phyloP scores from a whole-genome alignment of 495 filamentous ascomycete genomes.

The Xylaria flabelliformis region DNA sequence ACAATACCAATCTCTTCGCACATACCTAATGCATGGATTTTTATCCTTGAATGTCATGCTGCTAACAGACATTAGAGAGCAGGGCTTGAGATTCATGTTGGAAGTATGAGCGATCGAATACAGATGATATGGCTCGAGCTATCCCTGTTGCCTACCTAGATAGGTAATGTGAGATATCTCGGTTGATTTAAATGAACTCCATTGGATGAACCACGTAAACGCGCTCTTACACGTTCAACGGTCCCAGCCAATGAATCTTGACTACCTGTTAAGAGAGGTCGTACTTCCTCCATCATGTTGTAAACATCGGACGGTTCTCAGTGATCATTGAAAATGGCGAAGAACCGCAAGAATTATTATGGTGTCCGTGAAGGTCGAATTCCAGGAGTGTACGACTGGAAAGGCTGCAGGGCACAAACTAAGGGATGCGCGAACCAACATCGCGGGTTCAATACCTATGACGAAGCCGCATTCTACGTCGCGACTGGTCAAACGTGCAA shows the following conservation, averaged over 20 bases:
- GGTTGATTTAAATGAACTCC: not conserved
- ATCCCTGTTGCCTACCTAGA: not conserved
- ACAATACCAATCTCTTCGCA: not conserved
- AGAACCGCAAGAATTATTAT: conserved; percentile 30
- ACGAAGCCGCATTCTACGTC: conserved; percentile 31
- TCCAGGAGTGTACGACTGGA: conserved; percentile 34
- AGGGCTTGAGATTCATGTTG: not conserved
- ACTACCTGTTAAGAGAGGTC: not conserved
- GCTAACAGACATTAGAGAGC: not conserved
- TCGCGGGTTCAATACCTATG: conserved; percentile 31
- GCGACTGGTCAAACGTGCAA: conserved; percentile 16
- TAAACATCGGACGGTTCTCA: not conserved
- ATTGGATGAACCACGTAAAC: not conserved
- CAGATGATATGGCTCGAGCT: not conserved
- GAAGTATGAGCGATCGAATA: not conserved
- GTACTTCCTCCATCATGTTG: not conserved
- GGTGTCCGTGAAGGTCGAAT: conserved; percentile 33
- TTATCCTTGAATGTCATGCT: not conserved
- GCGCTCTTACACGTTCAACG: not conserved
- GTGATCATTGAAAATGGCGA: conserved; percentile 25
- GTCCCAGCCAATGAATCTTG: no score
- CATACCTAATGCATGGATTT: not conserved
- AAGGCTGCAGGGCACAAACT: conserved; percentile 32
- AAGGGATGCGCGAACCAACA: conserved; percentile 26
- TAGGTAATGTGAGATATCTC: not conserved